Conservation (phyloP, 805 yeast genomes). For the Saccharomycopsis malanga region DNA sequence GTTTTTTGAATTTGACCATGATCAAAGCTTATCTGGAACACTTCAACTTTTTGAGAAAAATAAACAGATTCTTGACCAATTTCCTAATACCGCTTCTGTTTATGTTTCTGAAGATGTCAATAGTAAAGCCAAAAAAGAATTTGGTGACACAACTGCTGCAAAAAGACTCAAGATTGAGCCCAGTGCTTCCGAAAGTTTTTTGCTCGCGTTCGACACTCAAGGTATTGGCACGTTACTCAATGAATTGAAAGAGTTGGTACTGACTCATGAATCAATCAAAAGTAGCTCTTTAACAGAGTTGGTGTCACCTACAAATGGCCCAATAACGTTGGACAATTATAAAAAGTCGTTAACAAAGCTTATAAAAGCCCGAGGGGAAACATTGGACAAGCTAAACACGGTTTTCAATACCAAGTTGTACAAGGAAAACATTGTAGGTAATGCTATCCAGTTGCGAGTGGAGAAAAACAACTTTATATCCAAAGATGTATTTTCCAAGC, state of each 20-base stretch:
- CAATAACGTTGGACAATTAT: slow-evolving; percentile 7
- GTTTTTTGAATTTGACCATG: neutral
- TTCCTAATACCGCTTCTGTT: neutral
- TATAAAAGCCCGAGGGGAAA: slow-evolving; percentile 11
- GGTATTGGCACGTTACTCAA: no score
- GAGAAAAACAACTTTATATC: slow-evolving; percentile 18
- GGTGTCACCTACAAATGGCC: no score
- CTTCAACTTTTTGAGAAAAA: neutral
- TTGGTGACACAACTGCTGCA: neutral
- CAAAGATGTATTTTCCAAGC: slow-evolving; percentile 9
- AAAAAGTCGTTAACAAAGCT: slow-evolving; percentile 10
- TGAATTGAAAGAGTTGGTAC: no score
- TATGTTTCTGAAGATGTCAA: neutral
- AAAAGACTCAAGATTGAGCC: neutral
- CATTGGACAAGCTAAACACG: slow-evolving; percentile 1
- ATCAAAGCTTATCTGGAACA: neutral
- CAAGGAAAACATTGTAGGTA: slow-evolving; percentile 15
- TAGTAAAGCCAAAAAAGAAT: neutral
- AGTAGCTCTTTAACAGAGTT: no score
- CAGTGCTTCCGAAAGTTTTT: neutral
- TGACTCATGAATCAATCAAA: no score
- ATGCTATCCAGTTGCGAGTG: slow-evolving; percentile 10
- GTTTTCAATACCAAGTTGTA: slow-evolving; percentile 2
- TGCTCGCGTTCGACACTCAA: no score
- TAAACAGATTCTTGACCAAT: neutral